A percentile compares a stretch with the other conserved stretches of the same genome.
phyloP scores from a whole-genome alignment of 345 rosid species.

The Eucalyptus coolabah region DNA sequence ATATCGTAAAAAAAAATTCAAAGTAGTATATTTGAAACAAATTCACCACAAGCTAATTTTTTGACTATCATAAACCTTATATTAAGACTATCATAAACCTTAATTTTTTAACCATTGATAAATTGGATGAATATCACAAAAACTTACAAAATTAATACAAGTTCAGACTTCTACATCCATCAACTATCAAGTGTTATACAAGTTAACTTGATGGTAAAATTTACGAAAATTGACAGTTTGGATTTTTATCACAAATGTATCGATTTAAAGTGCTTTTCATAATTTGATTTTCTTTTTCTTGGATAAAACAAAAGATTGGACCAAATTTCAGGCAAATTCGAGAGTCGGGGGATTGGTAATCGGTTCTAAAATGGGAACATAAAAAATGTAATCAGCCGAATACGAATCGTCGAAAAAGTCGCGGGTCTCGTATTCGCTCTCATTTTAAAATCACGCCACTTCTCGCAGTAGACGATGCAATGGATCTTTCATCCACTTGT shows the following conservation, averaged over 20 bases:
- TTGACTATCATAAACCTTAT: fast-evolving
- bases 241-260: fast-evolving
- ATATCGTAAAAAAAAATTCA: too few relatives aligned
- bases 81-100: too few relatives aligned
- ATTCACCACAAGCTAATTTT: fast-evolving
- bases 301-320: too few relatives aligned
- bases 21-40: fast-evolving
- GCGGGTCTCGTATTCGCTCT: background rate
- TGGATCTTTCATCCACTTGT: background rate
- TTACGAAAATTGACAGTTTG: fast-evolving
- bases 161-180: fast-evolving
- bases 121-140: too few relatives aligned
- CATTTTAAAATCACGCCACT: background rate
- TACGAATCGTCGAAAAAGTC: background rate
- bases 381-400: background rate
- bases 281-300: too few relatives aligned
- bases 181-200: fast-evolving
- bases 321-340: background rate
- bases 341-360: background rate
- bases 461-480: background rate
- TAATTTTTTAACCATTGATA: too few relatives aligned
- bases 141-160: fast-evolving
- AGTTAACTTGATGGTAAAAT: too few relatives aligned
- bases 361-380: too few relatives aligned
- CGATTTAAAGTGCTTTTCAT: fast-evolving